Percentiles rank a stretch among this genome's conserved stretches.
Evolutionary conservation across 805 yeast species (phyloP).

Genomic region (Ogataea saltuana): DNA sequence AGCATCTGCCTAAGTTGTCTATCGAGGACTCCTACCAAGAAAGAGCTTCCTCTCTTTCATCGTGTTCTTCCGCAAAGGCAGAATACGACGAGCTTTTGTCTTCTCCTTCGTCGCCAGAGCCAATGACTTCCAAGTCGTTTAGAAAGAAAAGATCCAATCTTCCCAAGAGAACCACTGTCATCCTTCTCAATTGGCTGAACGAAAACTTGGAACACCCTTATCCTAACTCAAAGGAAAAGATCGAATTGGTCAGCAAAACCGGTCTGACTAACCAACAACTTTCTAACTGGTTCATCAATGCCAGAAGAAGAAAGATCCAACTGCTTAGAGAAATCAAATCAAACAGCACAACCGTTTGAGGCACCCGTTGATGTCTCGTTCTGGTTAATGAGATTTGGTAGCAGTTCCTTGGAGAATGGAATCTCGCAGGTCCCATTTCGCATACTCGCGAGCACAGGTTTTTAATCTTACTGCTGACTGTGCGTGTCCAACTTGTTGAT

Average conservation of each 20-base stretch:
- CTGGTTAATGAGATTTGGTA: conserved; percentile 2
- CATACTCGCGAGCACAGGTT: too few species aligned
- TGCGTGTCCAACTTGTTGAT: too few species aligned
- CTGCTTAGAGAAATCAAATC: conserved; percentile 42
- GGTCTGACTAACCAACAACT: conserved; percentile 61
- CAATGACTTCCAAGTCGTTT: conserved; percentile 8
- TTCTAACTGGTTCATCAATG: conserved; percentile 64
- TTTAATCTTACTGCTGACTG: too few species aligned
- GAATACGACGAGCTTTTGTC: conserved; percentile 15
- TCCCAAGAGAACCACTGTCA: conserved; percentile 59
- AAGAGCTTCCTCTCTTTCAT: conserved; percentile 3
- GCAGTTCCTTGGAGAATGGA: too few species aligned
- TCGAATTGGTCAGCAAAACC: conserved; percentile 52
- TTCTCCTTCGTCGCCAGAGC: conserved; percentile 21
- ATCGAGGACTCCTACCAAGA: conserved; percentile 4
- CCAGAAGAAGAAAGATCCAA: conserved; percentile 59
- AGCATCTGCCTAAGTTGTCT: conserved; percentile 1
- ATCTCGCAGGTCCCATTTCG: too few species aligned
- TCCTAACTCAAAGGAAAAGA: conserved; percentile 58
- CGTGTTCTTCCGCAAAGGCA: conserved; percentile 5
- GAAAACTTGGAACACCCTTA: conserved; percentile 60
- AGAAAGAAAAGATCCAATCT: conserved; percentile 49
- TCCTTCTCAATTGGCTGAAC: conserved; percentile 54
- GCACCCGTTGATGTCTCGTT: not conserved
- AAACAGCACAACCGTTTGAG: conserved; percentile 25